Evolutionary conservation across 73 alveolate species (phyloP), one percentile per base, ranked within the genome.

Genomic region (Symbiodinium natans): DNA sequence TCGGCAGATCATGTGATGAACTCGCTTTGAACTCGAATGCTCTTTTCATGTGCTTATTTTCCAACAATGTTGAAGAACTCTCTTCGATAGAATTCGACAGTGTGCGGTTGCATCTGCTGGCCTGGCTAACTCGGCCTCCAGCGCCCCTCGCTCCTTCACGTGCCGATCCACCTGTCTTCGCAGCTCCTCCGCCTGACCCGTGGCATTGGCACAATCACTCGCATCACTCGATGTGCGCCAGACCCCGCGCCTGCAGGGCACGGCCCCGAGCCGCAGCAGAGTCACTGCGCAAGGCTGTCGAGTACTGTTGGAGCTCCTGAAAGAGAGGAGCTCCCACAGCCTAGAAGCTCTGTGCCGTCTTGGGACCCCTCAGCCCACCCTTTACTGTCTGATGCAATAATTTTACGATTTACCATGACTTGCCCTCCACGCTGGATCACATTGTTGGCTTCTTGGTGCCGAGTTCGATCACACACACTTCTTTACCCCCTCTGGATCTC

Each of bases 121-220:
- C 94, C 94, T 87, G 73, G 94, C 94, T 46, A 87, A 11, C 84
- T 87, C 94, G 9, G 94, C 94, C 48, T 87, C 94, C 85, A 87
- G 31, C 34, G 3, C 33, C 0, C 94, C 94, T 1, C 94, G 94
- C 84, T 87, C 84, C 85, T 54, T 46, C 85, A 87, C 94, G 31
- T 87, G 94, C 68, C 73, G 84, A 29, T 87, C 33, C 59, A 87
- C 85, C 84, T 87, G 94, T 25, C 94, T 80, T 15, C 73, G 94
- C 71, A 87, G 84, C 84, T 87, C 94, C 41, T 38, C 94, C 42
- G 80, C 94, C 94, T 84, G 34, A 4, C 42, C 21, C 59, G 59
- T 9, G 59, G 13, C 59, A 13, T 46, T 6, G 59, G 77, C 29
- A 59, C 6, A 59, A 13, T 59, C 17, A 23, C 41, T 10, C 5